phyloP scores from a whole-genome alignment of 169 alveolate genomes.

The Cryptosporidium bovis region DNA sequence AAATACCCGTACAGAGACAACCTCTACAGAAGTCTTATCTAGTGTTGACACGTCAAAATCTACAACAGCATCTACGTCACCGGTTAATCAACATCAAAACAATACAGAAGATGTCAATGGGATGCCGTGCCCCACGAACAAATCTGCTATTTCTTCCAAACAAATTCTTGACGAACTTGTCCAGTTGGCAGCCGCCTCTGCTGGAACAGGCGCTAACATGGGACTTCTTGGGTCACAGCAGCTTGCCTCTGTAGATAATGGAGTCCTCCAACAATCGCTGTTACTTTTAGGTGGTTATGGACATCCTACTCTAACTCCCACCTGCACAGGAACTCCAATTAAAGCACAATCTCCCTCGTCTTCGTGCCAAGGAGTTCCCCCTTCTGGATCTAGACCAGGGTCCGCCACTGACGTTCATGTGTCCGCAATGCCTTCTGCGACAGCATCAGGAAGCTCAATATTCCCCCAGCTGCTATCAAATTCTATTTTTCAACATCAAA shows the following conservation, averaged over 20 bases:
- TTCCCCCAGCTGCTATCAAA: conserved; percentile 39
- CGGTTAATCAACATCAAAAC: conserved; percentile 20
- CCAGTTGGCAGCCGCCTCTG: conserved; percentile 33
- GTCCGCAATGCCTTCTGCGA: background rate
- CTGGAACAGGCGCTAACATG: conserved; percentile 6
- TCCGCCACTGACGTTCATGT: background rate
- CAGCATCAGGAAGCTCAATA: conserved; percentile 28
- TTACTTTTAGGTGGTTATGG: conserved; percentile 32
- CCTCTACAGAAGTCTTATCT: conserved; percentile 36
- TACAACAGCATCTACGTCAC: conserved; percentile 56
- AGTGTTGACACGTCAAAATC: conserved; percentile 51
- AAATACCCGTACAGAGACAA: conserved; percentile 25
- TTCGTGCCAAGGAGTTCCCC: background rate
- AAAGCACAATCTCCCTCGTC: conserved; percentile 40
- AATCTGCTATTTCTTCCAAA: background rate
- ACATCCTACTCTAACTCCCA: background rate
- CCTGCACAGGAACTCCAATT: conserved; percentile 1
- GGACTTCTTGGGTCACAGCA: conserved; percentile 13
- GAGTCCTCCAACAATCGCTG: conserved; percentile 41
- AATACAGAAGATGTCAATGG: conserved; percentile 1
- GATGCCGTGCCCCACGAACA: background rate
- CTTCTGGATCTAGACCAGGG: background rate
- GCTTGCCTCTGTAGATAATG: conserved; percentile 15
- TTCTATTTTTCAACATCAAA: conserved; percentile 21
- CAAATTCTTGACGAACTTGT: conserved; percentile 54